Evolutionary conservation across 108 stramenopile species (phyloP).

Genomic region (Pseudonitzschia multiseries): DNA sequence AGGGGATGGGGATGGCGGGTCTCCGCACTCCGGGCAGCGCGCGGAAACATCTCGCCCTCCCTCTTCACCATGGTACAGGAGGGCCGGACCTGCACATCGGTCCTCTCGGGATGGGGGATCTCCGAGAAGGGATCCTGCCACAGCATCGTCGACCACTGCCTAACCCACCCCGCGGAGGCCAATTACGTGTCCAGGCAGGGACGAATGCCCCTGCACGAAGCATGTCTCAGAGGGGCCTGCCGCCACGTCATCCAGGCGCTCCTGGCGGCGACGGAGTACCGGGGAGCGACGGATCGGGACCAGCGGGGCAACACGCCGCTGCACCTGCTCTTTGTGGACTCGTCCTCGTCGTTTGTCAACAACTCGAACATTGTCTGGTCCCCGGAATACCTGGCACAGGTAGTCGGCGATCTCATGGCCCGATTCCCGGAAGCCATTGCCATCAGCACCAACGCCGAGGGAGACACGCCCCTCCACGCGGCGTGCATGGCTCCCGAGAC

Average conservation of each 20-base stretch:
- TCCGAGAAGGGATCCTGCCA: constrained; percentile 26
- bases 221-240: constrained; percentile 40
- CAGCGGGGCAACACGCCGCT: constrained; percentile 44
- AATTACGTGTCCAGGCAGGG: constrained; percentile 25
- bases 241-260: constrained; percentile 41
- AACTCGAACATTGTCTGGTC: constrained; percentile 6
- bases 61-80: constrained; percentile 32
- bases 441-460: constrained; percentile 20
- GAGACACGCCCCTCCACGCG: constrained; percentile 37
- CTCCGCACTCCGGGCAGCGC: constrained; percentile 1
- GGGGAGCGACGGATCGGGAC: constrained; percentile 24
- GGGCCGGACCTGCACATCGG: constrained; percentile 23
- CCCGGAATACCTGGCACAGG: constrained; percentile 29
- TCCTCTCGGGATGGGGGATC: constrained; percentile 21
- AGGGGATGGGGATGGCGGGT: neutral
- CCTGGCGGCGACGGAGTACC: constrained; percentile 24
- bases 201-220: constrained; percentile 49
- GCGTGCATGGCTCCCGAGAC: constrained; percentile 44
- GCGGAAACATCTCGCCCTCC: neutral
- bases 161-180: constrained; percentile 19
- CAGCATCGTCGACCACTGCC: constrained; percentile 25
- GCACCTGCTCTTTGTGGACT: constrained; percentile 44
- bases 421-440: constrained; percentile 25
- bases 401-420: constrained; percentile 30
- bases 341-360: constrained; percentile 8